Percentiles rank a stretch among this genome's conserved stretches.
Evolutionary conservation across 2,329 filamentous ascomycete species (phyloP).

Genomic region (Daldinia eschscholtzii): DNA sequence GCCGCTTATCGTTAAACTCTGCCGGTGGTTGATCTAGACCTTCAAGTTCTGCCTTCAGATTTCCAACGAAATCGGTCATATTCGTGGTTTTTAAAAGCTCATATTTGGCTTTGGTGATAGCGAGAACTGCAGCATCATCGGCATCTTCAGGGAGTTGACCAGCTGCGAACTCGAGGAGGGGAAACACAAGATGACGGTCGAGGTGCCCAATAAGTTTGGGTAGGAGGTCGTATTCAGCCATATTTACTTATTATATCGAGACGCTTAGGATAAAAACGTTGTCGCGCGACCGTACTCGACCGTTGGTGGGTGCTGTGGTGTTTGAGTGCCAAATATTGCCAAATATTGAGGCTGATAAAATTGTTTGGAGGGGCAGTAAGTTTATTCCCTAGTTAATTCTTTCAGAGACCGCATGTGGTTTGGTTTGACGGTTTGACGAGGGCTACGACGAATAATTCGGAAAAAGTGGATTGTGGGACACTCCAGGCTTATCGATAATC

Average conservation of each 20-base stretch:
- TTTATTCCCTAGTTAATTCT: neutral
- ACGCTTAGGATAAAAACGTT: neutral
- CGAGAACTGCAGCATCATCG: slow-evolving; percentile 68
- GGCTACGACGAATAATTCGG: slow-evolving; percentile 34
- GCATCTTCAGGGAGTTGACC: slow-evolving; percentile 83
- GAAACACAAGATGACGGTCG: slow-evolving; percentile 96
- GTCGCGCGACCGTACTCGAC: neutral
- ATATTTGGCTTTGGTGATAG: slow-evolving; percentile 89
- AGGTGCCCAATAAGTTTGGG: slow-evolving; percentile 91
- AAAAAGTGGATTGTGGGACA: slow-evolving; percentile 45
- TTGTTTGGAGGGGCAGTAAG: slow-evolving; percentile 35
- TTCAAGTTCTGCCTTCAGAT: slow-evolving; percentile 90
- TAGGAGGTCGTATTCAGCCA: slow-evolving; percentile 82
- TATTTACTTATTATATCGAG: slow-evolving; percentile 57
- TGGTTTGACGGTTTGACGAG: slow-evolving; percentile 5
- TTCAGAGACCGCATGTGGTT: neutral
- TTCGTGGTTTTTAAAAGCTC: slow-evolving; percentile 96
- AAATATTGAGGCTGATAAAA: slow-evolving; percentile 26
- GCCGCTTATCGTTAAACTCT: slow-evolving; percentile 89
- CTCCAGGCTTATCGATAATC: slow-evolving; percentile 22
- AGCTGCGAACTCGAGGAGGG: slow-evolving; percentile 91
- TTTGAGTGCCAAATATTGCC: neutral
- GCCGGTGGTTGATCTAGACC: slow-evolving; percentile 80
- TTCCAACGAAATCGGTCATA: slow-evolving; percentile 98
- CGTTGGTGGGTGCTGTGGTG: neutral